Percentiles rank a stretch among this genome's conserved stretches.
Evolutionary conservation across 139 green algal genomes (phyloP).

Genomic region (Marvania coccoides): DNA sequence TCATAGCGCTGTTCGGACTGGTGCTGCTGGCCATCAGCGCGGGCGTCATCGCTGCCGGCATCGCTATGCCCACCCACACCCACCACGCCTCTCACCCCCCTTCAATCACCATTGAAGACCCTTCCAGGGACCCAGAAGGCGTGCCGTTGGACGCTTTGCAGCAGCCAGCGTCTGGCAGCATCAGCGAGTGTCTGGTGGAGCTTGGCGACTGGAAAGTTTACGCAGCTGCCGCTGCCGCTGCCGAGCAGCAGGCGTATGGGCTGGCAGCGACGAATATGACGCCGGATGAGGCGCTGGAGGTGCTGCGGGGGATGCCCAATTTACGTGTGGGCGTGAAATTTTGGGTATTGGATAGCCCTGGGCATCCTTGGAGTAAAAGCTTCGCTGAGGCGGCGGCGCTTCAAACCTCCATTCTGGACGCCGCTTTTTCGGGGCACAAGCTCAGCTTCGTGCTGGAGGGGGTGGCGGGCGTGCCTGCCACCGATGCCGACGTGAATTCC

Average conservation of each 20-base stretch:
- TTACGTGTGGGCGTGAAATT: constrained; percentile 16
- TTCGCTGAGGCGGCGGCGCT: constrained; percentile 1
- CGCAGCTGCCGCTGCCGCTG: not conserved
- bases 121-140: not conserved
- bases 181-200: not conserved
- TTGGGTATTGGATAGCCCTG: constrained; percentile 15
- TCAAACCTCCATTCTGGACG: not conserved
- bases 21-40: not conserved
- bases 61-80: not conserved
- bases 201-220: not conserved
- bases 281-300: not conserved
- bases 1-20: not conserved
- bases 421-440: not conserved
- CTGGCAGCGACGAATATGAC: not conserved
- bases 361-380: not conserved
- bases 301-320: not conserved
- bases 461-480: not conserved
- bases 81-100: not conserved
- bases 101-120: not conserved
- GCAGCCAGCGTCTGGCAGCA: not conserved
- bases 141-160: not conserved
- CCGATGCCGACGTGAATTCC: not conserved
- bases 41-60: constrained; percentile 1
- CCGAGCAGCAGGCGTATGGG: constrained; percentile 3
- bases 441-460: not conserved